A percentile compares a stretch with the other conserved stretches of the same genome.
Conservation (phyloP, 1,139 yeast genomes). For the Kurtzmaniella quercitrusa region DNA sequence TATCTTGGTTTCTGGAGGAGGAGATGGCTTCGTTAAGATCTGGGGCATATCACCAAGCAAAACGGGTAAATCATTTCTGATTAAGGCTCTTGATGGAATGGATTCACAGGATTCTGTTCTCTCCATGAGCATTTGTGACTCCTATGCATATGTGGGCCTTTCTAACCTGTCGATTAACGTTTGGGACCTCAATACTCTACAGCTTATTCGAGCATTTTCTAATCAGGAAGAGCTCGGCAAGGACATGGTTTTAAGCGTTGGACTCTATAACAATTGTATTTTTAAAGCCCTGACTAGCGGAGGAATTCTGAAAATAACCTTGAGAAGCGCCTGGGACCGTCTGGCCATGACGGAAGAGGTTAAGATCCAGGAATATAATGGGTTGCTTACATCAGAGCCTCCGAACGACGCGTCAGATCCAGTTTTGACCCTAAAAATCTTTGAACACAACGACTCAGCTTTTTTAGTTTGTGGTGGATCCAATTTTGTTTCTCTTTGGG, state of each 20-base stretch:
- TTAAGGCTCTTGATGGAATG: constrained; percentile 34
- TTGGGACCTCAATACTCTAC: constrained; percentile 82
- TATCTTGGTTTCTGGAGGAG: constrained; percentile 60
- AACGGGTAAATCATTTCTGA: constrained; percentile 11
- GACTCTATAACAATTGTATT: constrained; percentile 48
- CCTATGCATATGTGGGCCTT: constrained; percentile 76
- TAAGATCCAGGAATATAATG: constrained; percentile 1
- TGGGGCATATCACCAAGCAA: constrained; percentile 47
- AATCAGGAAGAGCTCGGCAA: constrained; percentile 28
- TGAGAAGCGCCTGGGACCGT: constrained; percentile 22
- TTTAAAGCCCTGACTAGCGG: constrained; percentile 56
- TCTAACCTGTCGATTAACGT: constrained; percentile 68
- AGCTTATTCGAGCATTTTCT: constrained; percentile 56
- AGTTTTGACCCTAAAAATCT: constrained; percentile 27
- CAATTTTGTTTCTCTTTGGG: constrained; percentile 34
- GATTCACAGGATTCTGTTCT: constrained; percentile 69
- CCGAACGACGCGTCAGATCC: constrained; percentile 5
- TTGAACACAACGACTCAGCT: constrained; percentile 18
- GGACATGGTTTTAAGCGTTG: constrained; percentile 35
- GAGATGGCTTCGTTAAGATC: constrained; percentile 79
- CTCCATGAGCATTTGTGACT: constrained; percentile 58
- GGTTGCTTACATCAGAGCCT: neutral
- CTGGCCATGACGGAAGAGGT: constrained; percentile 7
- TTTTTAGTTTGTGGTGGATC: constrained; percentile 38
- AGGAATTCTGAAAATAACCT: constrained; percentile 47